A percentile compares a stretch with the other conserved stretches of the same genome.
These are phyloP conservation scores for Arthrobotrys sphaeroides DNA, from an alignment of 2,329 filamentous ascomycete genomes.

Conservation along the genomic window DNA sequence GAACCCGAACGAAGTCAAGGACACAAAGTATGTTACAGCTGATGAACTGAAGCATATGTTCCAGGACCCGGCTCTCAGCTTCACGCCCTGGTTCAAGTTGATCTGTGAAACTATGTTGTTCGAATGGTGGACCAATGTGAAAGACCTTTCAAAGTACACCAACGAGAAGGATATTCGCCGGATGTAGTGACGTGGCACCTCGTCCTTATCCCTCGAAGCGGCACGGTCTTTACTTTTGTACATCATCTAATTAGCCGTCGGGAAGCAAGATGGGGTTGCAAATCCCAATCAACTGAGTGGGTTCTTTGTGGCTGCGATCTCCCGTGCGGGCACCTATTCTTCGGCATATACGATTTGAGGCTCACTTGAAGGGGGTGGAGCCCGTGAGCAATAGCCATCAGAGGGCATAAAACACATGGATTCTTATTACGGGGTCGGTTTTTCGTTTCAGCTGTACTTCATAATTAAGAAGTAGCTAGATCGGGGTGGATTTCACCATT, in stretches of 20 bases:
- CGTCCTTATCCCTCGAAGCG: not conserved
- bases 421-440: not conserved
- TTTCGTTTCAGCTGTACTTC: too few species aligned
- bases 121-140: conserved; percentile 92
- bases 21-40: conserved; percentile 82
- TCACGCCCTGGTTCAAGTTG: conserved; percentile 99
- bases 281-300: not conserved
- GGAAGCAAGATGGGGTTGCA: not conserved
- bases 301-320: not conserved
- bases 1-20: conserved; percentile 89
- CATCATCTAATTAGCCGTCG: conserved; percentile 3
- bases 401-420: not conserved
- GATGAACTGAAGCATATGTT: conserved; percentile 88
- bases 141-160: conserved; percentile 84
- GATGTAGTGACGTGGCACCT: conserved; percentile 67
- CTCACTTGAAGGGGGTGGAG: not conserved
- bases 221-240: conserved; percentile 2
- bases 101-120: conserved; percentile 98
- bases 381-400: not conserved
- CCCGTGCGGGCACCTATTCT: not conserved
- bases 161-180: conserved; percentile 87
- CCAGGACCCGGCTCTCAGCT: conserved; percentile 78
- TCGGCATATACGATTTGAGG: not conserved
- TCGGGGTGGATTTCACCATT: too few species aligned
- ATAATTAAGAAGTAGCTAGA: too few species aligned